Base-by-base conservation (phyloP, 108 stramenopile species). In the Schizochytrium sp. region DNA sequence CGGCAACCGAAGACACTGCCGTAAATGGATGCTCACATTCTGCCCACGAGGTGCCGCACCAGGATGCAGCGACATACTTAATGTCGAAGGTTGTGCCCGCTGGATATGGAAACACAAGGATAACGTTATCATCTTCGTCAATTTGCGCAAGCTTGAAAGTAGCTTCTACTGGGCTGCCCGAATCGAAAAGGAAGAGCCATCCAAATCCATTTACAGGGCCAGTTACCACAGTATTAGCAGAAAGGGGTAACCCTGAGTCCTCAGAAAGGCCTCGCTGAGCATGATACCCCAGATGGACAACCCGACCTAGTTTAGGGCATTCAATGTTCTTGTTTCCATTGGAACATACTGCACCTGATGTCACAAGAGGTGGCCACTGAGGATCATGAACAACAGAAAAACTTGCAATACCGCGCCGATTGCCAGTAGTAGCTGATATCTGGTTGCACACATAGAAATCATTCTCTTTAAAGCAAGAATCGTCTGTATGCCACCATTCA, bases 401-500 rank as follows among this genome's bases (percentile, higher is more conserved):
- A n/a, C 76, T 49, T 5, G 45, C 76, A 17, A 83, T 53, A 53
- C 53, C 53, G 15, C 76, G 76, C 5, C 76, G 76, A 0, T 49
- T 12, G 5, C 76, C 76, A 5, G 50, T 47, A n/a, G 50, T 38
- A 5, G 76, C 17, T 28, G 76, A 46, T 5, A 55, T 10, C 5
- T 40, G 47, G 47, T 49, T 38, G 53, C 76, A 83, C n/a, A 38
- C 40, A 53, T 55, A 83, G 45, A 49, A 38, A 53, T 28, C 76
- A 46, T 83, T 42, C n/a, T n/a, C 53, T 42, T 40, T n/a, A 17
- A 53, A 55, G 53, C 76, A 83, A 10, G 49, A 13, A 38, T 3
- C 3, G 53, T 83, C 76, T n/a, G 38, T n/a, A 53, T 40, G 47
- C 76, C 76, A 83, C 76, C 76, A 83, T 53, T 83, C 50, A 40